phyloP scores from a whole-genome alignment of 1,284 basidiomycete species.

The Cryptococcus maquisensis region DNA sequence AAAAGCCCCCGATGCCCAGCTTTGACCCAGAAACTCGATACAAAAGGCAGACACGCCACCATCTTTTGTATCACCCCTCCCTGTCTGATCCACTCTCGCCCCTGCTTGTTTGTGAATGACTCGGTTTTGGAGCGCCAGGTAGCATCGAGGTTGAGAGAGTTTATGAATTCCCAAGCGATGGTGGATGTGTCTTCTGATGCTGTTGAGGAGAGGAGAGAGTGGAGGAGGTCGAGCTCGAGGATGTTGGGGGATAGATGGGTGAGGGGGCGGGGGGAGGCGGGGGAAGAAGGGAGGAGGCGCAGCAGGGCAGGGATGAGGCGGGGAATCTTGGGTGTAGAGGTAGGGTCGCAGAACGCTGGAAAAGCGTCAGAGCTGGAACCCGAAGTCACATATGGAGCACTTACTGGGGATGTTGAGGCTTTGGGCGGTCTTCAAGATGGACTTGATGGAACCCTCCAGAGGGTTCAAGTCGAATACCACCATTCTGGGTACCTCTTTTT shows the following conservation, averaged over 20 bases:
- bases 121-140: slow-evolving; percentile 64
- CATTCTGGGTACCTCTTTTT: slow-evolving; percentile 53
- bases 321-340: slow-evolving; percentile 73
- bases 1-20: slow-evolving; percentile 59
- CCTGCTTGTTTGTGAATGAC: slow-evolving; percentile 55
- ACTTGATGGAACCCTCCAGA: slow-evolving; percentile 55
- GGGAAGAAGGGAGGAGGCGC: slow-evolving; percentile 33
- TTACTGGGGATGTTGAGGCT: slow-evolving; percentile 55
- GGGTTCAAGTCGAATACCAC: slow-evolving; percentile 83
- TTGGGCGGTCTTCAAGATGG: slow-evolving; percentile 53
- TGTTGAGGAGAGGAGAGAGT: slow-evolving; percentile 42
- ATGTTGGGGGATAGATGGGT: slow-evolving; percentile 73
- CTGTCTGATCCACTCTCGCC: slow-evolving; percentile 61
- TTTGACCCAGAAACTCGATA: slow-evolving; percentile 76
- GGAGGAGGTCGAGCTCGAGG: slow-evolving; percentile 67
- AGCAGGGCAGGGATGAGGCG: slow-evolving; percentile 64
- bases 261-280: slow-evolving; percentile 45
- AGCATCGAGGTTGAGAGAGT: slow-evolving; percentile 60
- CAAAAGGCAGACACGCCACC: slow-evolving; percentile 70
- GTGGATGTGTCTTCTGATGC: background rate
- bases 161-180: slow-evolving; percentile 48
- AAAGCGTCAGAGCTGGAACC: background rate
- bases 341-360: slow-evolving; percentile 63
- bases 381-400: slow-evolving; percentile 27
- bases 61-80: slow-evolving; percentile 73